Evolutionary conservation across 345 rosid species (phyloP).

Genomic region (Euphorbia pulcherrima): DNA sequence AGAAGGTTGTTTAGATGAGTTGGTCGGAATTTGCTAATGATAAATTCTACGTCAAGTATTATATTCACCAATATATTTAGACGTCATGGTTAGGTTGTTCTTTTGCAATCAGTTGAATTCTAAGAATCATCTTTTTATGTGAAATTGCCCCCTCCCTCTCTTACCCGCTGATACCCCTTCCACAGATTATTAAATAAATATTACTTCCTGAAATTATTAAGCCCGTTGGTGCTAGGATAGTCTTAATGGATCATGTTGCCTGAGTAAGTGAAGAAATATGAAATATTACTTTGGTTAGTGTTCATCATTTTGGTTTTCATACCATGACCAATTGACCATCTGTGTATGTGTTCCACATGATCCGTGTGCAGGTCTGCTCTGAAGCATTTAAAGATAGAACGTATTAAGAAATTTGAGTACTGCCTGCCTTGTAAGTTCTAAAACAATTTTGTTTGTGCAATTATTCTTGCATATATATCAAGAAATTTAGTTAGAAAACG

Average conservation of each 20-base stretch:
- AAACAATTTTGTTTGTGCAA: constrained; percentile 9
- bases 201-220: background rate
- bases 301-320: background rate
- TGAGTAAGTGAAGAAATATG: background rate
- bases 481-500: background rate
- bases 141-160: background rate
- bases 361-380: constrained; percentile 71
- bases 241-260: background rate
- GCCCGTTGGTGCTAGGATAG: background rate
- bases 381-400: constrained; percentile 82
- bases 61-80: background rate
- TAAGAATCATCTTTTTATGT: background rate
- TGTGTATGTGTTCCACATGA: constrained; percentile 3
- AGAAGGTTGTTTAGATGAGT: background rate
- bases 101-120: background rate
- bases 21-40: background rate
- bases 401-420: constrained; percentile 80
- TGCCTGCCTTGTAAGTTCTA: constrained; percentile 92
- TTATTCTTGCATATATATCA: background rate
- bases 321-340: background rate
- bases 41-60: background rate
- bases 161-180: background rate
- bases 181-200: background rate
- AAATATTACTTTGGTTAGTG: background rate
- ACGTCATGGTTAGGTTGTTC: background rate